Evolutionary conservation across 352 stramenopile species (phyloP).

Genomic region (Globisporangium rhizosaccharum): DNA sequence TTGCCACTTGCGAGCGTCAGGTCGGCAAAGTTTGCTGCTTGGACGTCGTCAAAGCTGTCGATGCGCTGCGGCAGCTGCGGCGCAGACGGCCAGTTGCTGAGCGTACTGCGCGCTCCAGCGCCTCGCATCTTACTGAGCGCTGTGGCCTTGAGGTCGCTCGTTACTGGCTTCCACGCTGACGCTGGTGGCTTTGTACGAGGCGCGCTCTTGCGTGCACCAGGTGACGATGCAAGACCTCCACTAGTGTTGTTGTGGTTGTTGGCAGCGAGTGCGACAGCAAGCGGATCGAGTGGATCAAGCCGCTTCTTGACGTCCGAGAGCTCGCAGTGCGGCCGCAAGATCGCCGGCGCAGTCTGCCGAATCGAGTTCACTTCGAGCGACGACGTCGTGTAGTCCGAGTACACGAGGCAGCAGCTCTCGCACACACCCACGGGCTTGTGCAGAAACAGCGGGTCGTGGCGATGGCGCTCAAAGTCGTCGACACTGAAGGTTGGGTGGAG

Average conservation of each 20-base stretch:
- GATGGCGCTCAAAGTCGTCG: slow-evolving; percentile 86
- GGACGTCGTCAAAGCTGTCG: slow-evolving; percentile 41
- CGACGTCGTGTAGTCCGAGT: slow-evolving; percentile 82
- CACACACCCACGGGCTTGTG: slow-evolving; percentile 91
- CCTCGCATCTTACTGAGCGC: not conserved
- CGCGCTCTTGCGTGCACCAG: too few species aligned
- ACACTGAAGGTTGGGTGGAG: slow-evolving; percentile 83
- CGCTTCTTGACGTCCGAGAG: slow-evolving; percentile 38
- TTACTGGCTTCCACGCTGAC: slow-evolving; percentile 56
- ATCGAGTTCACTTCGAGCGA: slow-evolving; percentile 72
- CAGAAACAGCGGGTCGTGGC: slow-evolving; percentile 91
- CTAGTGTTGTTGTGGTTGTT: slow-evolving; percentile 2
- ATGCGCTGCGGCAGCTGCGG: slow-evolving; percentile 57
- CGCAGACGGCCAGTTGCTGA: slow-evolving; percentile 32
- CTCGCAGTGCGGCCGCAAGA: slow-evolving; percentile 56
- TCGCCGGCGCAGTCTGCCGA: slow-evolving; percentile 47
- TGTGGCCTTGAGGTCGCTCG: slow-evolving; percentile 4
- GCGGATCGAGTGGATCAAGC: slow-evolving; percentile 34
- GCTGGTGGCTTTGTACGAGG: slow-evolving; percentile 34
- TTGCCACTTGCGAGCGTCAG: not conserved
- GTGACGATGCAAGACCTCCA: too few species aligned
- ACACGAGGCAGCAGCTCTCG: slow-evolving; percentile 92
- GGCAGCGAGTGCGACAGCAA: slow-evolving; percentile 12
- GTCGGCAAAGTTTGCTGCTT: slow-evolving; percentile 19
- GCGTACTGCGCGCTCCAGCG: slow-evolving; percentile 16